These are phyloP conservation scores for Vaccinium myrtillus DNA, from an alignment of 148 eudicot genomes.

Conservation along the genomic window DNA sequence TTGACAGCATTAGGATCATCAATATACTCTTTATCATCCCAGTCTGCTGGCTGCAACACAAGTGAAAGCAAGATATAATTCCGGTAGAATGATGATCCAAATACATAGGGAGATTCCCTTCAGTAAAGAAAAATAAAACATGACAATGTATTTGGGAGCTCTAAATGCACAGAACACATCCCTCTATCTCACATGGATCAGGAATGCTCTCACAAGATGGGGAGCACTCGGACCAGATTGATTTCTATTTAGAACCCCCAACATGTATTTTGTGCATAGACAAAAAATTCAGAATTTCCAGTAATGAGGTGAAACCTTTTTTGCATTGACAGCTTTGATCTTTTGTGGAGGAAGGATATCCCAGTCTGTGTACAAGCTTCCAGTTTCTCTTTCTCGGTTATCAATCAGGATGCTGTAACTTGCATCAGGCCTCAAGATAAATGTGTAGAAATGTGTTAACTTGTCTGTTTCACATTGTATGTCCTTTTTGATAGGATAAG, in stretches of 20 bases:
- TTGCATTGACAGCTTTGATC: slow-evolving; percentile 75
- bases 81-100: not conserved
- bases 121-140: not conserved
- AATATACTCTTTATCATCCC: slow-evolving; percentile 93
- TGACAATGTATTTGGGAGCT: too few species aligned
- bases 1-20: slow-evolving; percentile 73
- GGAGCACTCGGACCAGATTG: not conserved
- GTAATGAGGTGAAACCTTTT: slow-evolving; percentile 46
- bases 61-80: slow-evolving; percentile 5
- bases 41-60: slow-evolving; percentile 72
- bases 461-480: slow-evolving; percentile 96
- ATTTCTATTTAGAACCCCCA: not conserved
- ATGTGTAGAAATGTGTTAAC: slow-evolving; percentile 93
- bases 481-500: slow-evolving; percentile 85
- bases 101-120: not conserved
- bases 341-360: slow-evolving; percentile 85
- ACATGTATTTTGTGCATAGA: not conserved
- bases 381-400: slow-evolving; percentile 77
- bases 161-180: not conserved
- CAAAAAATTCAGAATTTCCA: not conserved
- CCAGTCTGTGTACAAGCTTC: slow-evolving; percentile 91
- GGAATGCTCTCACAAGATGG: not conserved
- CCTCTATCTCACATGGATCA: not conserved
- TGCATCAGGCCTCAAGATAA: slow-evolving; percentile 83
- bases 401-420: slow-evolving; percentile 75